Percentiles rank a stretch among this genome's conserved stretches.
Conservation (phyloP, 345 rosid genomes). For the Corymbia maculata region DNA sequence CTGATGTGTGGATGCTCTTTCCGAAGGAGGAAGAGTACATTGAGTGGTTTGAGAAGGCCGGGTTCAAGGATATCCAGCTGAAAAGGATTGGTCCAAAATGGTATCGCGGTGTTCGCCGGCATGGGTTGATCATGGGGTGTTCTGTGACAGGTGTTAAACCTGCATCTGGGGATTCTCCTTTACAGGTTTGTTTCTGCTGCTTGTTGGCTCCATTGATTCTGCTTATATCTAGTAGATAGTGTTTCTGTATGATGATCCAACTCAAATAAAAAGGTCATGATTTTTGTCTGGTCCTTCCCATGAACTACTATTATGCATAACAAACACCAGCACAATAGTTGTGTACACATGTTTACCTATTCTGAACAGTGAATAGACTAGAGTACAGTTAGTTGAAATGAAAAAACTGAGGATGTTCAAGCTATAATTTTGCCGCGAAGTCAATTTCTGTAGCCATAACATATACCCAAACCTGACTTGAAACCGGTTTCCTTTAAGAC, state of each 20-base stretch:
- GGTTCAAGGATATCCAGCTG: slow-evolving; percentile 82
- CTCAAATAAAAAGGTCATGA: not conserved
- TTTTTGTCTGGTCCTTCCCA: not conserved
- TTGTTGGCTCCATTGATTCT: not conserved
- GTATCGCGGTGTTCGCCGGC: slow-evolving; percentile 98
- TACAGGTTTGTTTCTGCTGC: slow-evolving; percentile 45
- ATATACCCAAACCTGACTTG: not conserved
- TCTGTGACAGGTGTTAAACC: slow-evolving; percentile 96
- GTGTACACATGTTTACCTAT: not conserved
- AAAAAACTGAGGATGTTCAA: not conserved
- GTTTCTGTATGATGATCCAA: not conserved
- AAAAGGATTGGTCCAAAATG: slow-evolving; percentile 98
- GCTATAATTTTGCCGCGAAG: not conserved
- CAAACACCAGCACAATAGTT: not conserved
- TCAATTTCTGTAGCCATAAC: not conserved
- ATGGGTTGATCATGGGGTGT: slow-evolving; percentile 98
- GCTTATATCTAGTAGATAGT: not conserved
- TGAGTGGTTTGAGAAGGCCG: slow-evolving; percentile 92
- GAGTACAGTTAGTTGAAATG: not conserved
- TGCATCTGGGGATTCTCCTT: slow-evolving; percentile 94
- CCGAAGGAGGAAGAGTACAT: slow-evolving; percentile 99
- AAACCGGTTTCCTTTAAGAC: not conserved
- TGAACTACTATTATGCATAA: not conserved
- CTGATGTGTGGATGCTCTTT: slow-evolving; percentile 98
- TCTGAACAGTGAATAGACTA: not conserved